Evolutionary conservation across 345 rosid species (phyloP).

Genomic region (Atalantia buxifolia): DNA sequence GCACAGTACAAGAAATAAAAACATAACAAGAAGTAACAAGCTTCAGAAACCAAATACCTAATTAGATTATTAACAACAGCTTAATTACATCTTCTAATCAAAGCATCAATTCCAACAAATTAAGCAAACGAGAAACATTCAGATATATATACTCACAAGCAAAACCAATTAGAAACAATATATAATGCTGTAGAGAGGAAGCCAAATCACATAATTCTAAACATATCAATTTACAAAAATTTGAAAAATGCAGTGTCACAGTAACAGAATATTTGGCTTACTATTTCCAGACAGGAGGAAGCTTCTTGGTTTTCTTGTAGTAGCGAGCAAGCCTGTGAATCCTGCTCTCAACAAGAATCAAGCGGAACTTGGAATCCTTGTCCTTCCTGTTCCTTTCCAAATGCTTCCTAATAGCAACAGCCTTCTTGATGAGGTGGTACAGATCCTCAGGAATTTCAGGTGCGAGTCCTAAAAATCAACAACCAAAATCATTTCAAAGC

Average conservation of each 20-base stretch:
- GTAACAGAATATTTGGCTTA: constrained; percentile 17
- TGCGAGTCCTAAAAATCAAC: constrained; percentile 41
- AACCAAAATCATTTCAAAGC: neutral
- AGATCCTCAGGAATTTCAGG: constrained; percentile 72
- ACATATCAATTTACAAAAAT: neutral
- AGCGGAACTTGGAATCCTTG: constrained; percentile 68
- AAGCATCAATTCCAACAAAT: neutral
- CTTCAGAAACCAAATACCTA: neutral
- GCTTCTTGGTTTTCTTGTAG: constrained; percentile 82
- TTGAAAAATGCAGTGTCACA: neutral
- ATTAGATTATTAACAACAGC: neutral
- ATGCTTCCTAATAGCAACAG: constrained; percentile 69
- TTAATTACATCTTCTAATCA: neutral
- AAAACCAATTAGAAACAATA: neutral
- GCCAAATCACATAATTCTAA: neutral
- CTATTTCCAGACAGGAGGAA: constrained; percentile 81
- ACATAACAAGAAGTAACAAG: neutral
- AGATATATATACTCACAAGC: neutral
- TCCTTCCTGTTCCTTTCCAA: constrained; percentile 75
- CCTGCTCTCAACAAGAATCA: constrained; percentile 77
- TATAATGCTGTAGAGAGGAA: neutral
- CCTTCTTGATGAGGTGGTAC: constrained; percentile 75
- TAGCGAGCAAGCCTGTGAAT: constrained; percentile 72
- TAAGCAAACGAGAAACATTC: neutral
- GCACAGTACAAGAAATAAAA: neutral